phyloP scores from a whole-genome alignment of 2,329 filamentous ascomycete genomes.

The Domatiomyces catenatus region DNA sequence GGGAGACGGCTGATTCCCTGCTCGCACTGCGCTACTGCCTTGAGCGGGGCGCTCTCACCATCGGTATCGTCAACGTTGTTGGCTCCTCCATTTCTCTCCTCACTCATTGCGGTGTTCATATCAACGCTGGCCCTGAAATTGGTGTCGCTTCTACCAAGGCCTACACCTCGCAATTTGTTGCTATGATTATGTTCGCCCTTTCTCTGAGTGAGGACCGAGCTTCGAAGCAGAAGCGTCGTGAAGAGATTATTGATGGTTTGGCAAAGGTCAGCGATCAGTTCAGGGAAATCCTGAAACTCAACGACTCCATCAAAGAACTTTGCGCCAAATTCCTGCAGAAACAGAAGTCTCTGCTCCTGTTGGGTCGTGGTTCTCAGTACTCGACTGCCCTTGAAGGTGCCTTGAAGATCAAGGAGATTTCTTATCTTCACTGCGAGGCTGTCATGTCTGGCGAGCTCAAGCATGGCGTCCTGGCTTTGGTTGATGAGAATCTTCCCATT shows the following conservation, averaged over 20 bases:
- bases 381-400: slow-evolving; percentile 92
- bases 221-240: slow-evolving; percentile 77
- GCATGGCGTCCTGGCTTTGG: slow-evolving; percentile 91
- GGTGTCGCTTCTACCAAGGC: slow-evolving; percentile 98
- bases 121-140: slow-evolving; percentile 97
- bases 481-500: slow-evolving; percentile 96
- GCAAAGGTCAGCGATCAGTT: slow-evolving; percentile 79
- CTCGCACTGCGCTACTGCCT: slow-evolving; percentile 96
- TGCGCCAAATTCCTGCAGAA: slow-evolving; percentile 88
- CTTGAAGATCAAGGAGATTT: slow-evolving; percentile 99
- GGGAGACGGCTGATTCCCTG: slow-evolving; percentile 93
- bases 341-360: slow-evolving; percentile 86
- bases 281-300: slow-evolving; percentile 76
- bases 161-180: slow-evolving; percentile 97
- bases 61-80: slow-evolving; percentile 97
- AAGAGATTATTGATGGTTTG: slow-evolving; percentile 93
- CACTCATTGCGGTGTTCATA: slow-evolving; percentile 98
- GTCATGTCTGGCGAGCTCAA: slow-evolving; percentile 99
- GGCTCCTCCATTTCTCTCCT: slow-evolving; percentile 97
- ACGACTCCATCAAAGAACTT: slow-evolving; percentile 85
- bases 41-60: slow-evolving; percentile 90
- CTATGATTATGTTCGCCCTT: slow-evolving; percentile 98
- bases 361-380: slow-evolving; percentile 91
- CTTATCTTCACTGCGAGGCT: slow-evolving; percentile 96
- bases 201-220: slow-evolving; percentile 92